Base-by-base conservation (phyloP, 495 filamentous ascomycete genomes). In the Xanthoparmelia taractica region DNA sequence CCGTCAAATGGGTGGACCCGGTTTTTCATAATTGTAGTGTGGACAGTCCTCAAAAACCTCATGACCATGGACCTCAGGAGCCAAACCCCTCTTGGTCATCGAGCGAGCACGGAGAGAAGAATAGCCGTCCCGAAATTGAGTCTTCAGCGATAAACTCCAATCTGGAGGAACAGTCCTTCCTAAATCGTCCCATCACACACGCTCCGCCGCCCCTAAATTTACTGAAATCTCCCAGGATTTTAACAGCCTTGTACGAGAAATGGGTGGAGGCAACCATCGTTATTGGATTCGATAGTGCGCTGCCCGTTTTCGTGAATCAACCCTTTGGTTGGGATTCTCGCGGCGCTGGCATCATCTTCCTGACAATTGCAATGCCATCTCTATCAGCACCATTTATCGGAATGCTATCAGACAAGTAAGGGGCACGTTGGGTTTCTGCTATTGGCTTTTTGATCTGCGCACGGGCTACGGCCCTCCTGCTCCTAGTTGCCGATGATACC, bases 1-100 rank as follows among this genome's bases (percentile, higher is more conserved):
- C 87, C 10, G 72, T 56, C 25, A 80, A 80, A 66, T 90, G 86
- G n/a, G n/a, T n/a, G n/a, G n/a, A n/a, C n/a, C n/a, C n/a, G n/a
- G n/a, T n/a, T n/a, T n/a, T n/a, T n/a, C n/a, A n/a, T n/a, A n/a
- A n/a, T n/a, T n/a, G n/a, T n/a, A n/a, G n/a, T n/a, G n/a, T n/a
- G n/a, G n/a, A n/a, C n/a, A n/a, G n/a, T n/a, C n/a, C n/a, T n/a
- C n/a, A n/a, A n/a, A n/a, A n/a, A n/a, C n/a, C n/a, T n/a, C 81
- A 68, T 64, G 38, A 20, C 55, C 29, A 13, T 33, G 20, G 50
- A 63, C 20, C 34, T 36, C 34, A 36, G 34, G 5, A 36, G 10
- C 10, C 57, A 13, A 37, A 68, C 48, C 62, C 0, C 65, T 67
- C 3, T 33, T 60, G 36, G 27, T n/a, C n/a, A n/a, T n/a, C n/a